These are phyloP conservation scores for Tricholoma terreum DNA, from an alignment of 768 basidiomycete genomes.

Conservation along the genomic window DNA sequence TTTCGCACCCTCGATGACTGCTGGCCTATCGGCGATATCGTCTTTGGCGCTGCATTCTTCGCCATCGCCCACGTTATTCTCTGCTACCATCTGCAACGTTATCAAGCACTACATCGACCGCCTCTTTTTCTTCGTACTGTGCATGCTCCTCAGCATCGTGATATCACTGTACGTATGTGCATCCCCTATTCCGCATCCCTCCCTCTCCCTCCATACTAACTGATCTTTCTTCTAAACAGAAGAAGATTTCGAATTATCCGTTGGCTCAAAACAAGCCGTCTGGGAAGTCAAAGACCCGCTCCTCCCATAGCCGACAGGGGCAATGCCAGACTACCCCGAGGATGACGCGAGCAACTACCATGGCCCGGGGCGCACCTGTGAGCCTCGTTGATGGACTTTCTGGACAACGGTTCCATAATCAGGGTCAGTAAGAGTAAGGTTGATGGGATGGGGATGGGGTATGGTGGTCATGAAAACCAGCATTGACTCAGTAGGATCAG, in stretches of 20 bases:
- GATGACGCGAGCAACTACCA: conserved; percentile 55
- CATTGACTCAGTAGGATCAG: too few species aligned
- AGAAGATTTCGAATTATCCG: conserved; percentile 99
- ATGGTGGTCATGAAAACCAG: too few species aligned
- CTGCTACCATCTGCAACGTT: conserved; percentile 89
- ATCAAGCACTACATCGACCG: conserved; percentile 99
- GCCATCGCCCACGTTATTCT: conserved; percentile 87
- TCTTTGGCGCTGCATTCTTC: too few species aligned
- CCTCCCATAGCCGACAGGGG: too few species aligned
- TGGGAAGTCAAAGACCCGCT: too few species aligned
- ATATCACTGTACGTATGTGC: conserved; percentile 83
- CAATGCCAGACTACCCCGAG: too few species aligned
- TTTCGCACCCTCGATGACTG: too few species aligned
- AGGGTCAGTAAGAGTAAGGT: conserved; percentile 4
- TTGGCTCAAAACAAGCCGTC: conserved; percentile 92
- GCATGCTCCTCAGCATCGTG: conserved; percentile 95
- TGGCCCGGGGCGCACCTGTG: conserved; percentile 43
- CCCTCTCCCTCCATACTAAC: conserved; percentile 4
- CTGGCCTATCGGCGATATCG: too few species aligned
- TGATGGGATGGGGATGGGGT: conserved; percentile 17
- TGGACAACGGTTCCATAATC: conserved; percentile 61
- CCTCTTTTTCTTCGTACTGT: conserved; percentile 95
- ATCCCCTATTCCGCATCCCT: neutral
- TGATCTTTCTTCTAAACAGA: conserved; percentile 37
- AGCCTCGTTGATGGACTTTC: conserved; percentile 78